Base-by-base conservation (phyloP, 1,139 yeast species). In the Candida tetrigidarum region DNA sequence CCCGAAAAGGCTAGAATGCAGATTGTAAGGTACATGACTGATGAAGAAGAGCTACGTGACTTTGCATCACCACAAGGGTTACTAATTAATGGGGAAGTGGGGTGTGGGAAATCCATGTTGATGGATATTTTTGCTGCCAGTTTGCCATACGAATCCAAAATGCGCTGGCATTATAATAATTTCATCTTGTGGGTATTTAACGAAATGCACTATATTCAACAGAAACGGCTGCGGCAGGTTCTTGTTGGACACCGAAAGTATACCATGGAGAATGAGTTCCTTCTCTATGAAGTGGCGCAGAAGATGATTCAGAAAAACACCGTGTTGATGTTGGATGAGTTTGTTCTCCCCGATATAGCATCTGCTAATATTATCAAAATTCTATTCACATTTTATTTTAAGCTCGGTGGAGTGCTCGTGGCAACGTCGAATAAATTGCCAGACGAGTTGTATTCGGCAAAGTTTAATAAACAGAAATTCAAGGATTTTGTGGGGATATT, bases 361-460 rank as follows among this genome's bases (percentile, higher is more conserved):
- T 76, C 86, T 26, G 90, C 90, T 2, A 84, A 84, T 53, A 83
- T 85, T 37, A 67, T 85, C 45, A 81, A 82, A 58, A 74, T 83
- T 8, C 62, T 85, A 38, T 83, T 85, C 62, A 81, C 86, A 0
- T 83, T 81, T 59, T 85, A 80, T 63, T 84, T 85, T 67, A 83
- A 82, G 54, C 62, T 85, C 7, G 91, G 92, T 2, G 92, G 92
- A 2, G 88, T 85, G 0, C 62, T 85, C 38, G 84, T 85, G 23
- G 89, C 91, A 1, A 85, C 90, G 1, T 82, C 89, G 1, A 85
- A 85, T 53, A 74, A 86, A 55, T 63, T 84, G 12, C 92, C 91
- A 0, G 88, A 84, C 52, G 86, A 85, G 48, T 68, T 85, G 34
- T 85, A 85, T 53, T 76, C 88, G 1, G 81, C 81, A 10, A 83